Evolutionary conservation across 768 basidiomycete genomes (phyloP).

Genomic region (Hygrocybe punicea): DNA sequence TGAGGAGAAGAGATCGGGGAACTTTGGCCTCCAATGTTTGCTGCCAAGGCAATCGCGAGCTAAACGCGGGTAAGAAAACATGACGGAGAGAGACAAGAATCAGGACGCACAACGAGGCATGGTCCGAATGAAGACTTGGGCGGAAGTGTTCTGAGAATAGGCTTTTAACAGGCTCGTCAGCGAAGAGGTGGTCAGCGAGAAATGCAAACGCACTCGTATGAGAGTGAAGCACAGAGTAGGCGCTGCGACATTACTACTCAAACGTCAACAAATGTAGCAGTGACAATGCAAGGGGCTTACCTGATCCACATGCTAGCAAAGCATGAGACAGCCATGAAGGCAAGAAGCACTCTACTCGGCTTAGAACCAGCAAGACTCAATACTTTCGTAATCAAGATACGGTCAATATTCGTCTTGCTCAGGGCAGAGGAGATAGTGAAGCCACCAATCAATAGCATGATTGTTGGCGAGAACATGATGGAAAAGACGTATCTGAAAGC

Average conservation of each 20-base stretch:
- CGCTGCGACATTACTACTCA: conserved; percentile 85
- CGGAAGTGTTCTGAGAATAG: conserved; percentile 88
- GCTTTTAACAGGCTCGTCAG: conserved; percentile 46
- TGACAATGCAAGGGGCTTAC: conserved; percentile 34
- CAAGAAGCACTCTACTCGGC: conserved; percentile 82
- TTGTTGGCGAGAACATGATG: conserved; percentile 94
- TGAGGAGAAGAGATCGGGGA: conserved; percentile 98
- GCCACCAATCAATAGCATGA: conserved; percentile 96
- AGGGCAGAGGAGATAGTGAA: conserved; percentile 97
- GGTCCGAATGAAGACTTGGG: conserved; percentile 83
- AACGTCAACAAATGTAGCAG: conserved; percentile 2
- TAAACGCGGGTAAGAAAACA: conserved; percentile 28
- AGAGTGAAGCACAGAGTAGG: conserved; percentile 96
- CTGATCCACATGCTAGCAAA: conserved; percentile 99
- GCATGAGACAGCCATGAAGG: conserved; percentile 94
- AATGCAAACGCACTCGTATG: conserved; percentile 64
- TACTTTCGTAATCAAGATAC: conserved; percentile 84
- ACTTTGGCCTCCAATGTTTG: conserved; percentile 95
- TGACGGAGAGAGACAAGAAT: not conserved
- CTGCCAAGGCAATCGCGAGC: conserved; percentile 96
- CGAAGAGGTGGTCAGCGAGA: not conserved
- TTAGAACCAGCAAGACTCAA: conserved; percentile 85
- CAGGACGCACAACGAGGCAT: conserved; percentile 74
- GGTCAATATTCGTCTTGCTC: conserved; percentile 93
- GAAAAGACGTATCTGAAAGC: conserved; percentile 78